Base-by-base conservation (phyloP, 2,329 filamentous ascomycete genomes). In the Talaromyces rugulosus region DNA sequence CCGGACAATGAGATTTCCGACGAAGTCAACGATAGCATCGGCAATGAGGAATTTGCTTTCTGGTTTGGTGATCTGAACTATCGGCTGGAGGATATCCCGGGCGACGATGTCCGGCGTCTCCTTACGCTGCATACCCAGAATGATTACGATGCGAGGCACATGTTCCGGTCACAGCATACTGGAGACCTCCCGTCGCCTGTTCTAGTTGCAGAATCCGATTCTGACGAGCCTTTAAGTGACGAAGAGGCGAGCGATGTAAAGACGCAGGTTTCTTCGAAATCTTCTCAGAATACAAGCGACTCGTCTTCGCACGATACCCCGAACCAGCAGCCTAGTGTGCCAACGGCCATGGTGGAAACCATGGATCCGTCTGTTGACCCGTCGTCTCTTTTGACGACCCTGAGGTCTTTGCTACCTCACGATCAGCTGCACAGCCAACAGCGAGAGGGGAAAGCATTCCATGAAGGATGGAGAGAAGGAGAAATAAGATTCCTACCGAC, bases 41-140 rank as follows among this genome's bases (percentile, higher is more conserved):
- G 91, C 0, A 90, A 96, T 44, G 94, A 96, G 66, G 95, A 99
- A 71, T 92, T 97, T 77, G 87, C 88, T 0, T 97, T 99, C 71
- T 98, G 94, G 92, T 91, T 96, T 70, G 95, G 95, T 6, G 95
- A 99, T 74, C 82, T 99, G 50, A 99, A 99, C 73, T 99, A 97
- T 72, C 87, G 95, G 34, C 82, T 99, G 0, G 91, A 96, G 57
- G 91, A 89, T 52, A 85, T 98, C 56, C 91, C 94, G 0, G 93
- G 92, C 0, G 90, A 95, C 42, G 95, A 99, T 72, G 95, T 99
- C 54, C 85, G 94, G 34, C 86, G 90, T 55, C 79, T 98, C 6
- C 81, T 99, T 42, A 90, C 89, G 70, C 82, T 97, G 4, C 94
- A 97, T 74, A 89, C 91, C 0, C 83, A 84, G 36, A 91, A 92